phyloP scores from a whole-genome alignment of 148 eudicot species.

The Suaeda aralocaspica region DNA sequence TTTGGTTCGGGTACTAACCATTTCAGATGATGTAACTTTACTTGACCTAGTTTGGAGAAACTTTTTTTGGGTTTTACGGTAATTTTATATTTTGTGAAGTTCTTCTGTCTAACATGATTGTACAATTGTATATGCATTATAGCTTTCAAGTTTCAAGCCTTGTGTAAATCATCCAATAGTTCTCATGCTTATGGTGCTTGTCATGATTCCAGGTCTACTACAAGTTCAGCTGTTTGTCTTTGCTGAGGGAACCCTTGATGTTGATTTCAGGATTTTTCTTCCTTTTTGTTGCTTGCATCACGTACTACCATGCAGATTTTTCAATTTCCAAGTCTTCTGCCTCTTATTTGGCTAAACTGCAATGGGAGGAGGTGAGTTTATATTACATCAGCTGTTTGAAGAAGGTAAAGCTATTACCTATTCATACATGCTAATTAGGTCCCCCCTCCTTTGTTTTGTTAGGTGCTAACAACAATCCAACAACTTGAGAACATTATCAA shows the following conservation, averaged over 20 bases:
- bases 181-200: conserved; percentile 1
- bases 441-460: conserved; percentile 12
- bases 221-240: conserved; percentile 73
- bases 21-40: neutral
- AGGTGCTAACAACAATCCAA: conserved; percentile 77
- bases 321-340: conserved; percentile 92
- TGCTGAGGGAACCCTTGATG: conserved; percentile 90
- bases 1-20: neutral
- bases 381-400: neutral
- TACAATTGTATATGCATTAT: neutral
- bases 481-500: conserved; percentile 58
- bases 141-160: neutral
- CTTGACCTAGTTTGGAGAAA: neutral
- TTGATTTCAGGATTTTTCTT: conserved; percentile 79
- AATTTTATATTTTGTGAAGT: neutral
- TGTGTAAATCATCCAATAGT: neutral
- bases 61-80: neutral
- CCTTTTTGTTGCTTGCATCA: conserved; percentile 74
- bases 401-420: neutral
- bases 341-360: conserved; percentile 84
- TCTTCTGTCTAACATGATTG: neutral
- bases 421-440: conserved; percentile 6
- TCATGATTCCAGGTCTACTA: conserved; percentile 69
- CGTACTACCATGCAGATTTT: conserved; percentile 78
- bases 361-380: conserved; percentile 85